A percentile compares a stretch with the other conserved stretches of the same genome.
phyloP scores from a whole-genome alignment of 2,329 filamentous ascomycete genomes.

The Neurospora crassa region DNA sequence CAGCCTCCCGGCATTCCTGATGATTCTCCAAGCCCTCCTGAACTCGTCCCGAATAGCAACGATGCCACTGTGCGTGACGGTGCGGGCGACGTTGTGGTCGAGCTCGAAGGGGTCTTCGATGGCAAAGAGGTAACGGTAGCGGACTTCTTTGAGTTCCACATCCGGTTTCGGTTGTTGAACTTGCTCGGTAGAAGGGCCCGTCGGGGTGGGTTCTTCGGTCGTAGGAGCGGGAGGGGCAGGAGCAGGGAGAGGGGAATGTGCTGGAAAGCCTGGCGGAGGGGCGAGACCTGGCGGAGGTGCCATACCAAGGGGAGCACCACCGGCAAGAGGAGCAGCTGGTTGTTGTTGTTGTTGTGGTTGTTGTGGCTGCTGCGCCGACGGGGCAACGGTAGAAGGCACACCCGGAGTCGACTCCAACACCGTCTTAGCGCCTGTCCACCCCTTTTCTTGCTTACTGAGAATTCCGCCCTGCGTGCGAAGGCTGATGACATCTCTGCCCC shows the following conservation, averaged over 20 bases:
- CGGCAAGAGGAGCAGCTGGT: neutral
- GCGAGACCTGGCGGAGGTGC: neutral
- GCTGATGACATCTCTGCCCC: conserved; percentile 71
- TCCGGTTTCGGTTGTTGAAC: conserved; percentile 20
- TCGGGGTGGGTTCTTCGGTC: neutral
- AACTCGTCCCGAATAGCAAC: conserved; percentile 79
- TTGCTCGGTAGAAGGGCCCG: neutral
- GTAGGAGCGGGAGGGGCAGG: conserved; percentile 9
- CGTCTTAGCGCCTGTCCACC: conserved; percentile 77
- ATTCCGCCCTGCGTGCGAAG: conserved; percentile 63
- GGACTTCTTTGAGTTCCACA: conserved; percentile 53
- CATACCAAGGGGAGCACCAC: neutral
- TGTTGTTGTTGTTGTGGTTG: neutral
- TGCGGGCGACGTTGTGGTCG: conserved; percentile 80
- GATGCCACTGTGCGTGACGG: conserved; percentile 75
- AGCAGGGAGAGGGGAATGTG: too few relatives aligned
- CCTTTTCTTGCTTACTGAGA: conserved; percentile 65
- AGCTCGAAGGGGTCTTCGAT: conserved; percentile 89
- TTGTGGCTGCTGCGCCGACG: conserved; percentile 1
- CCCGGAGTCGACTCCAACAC: conserved; percentile 38
- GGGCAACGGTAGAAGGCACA: conserved; percentile 3
- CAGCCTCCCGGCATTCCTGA: conserved; percentile 40
- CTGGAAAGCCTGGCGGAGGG: neutral
- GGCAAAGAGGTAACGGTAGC: conserved; percentile 74
- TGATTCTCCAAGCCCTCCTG: conserved; percentile 65